Evolutionary conservation across 2,329 filamentous ascomycete genomes (phyloP), one percentile per base, ranked within the genome.

Genomic region (Chaetomium sp.): DNA sequence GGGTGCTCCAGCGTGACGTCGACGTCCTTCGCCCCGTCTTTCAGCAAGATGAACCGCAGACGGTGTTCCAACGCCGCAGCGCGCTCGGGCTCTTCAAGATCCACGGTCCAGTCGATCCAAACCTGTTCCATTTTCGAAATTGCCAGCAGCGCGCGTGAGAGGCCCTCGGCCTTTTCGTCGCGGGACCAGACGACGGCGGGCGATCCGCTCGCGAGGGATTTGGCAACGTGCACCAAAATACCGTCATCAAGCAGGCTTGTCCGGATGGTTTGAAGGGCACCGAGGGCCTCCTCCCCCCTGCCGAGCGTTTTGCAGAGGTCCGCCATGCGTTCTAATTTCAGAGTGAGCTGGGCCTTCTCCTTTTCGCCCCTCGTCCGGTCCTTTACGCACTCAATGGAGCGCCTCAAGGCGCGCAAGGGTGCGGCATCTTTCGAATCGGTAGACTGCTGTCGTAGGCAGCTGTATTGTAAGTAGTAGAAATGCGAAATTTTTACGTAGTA

Each of bases 401-500:
- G 83, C 63, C 83, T 84, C 57, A 92, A 79, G 13, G 87, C 82
- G 57, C 84, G 82, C 16, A 90, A 74, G 1, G 83, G 78, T 21
- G 78, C 74, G 6, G 72, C 68, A 56, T 82, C 79, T n/a, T 78
- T 77, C 0, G 74, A 68, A 33, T 79, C 79, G 4, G 77, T 76
- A 0, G 76, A 69, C 27, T 78, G 75, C 57, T 83, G 84, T 16
- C 81, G 77, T 65, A 85, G 73, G 53, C 81, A 78, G 21, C 84
- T 76, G 71, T 87, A 86, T 56, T 85, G 80, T n/a, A 86, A 80
- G 73, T 88, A 92, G 73, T 91, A 91, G 3, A 90, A 80, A 70
- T 90, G 88, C 0, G 90, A 92, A 29, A 92, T 84, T 70, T 88
- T 90, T 67, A 89, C 82, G 63, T 85, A 80, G 68, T 87, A 86